Percentiles rank a stretch among this genome's conserved stretches.
These are phyloP conservation scores for Bolboschoenoplectus hybrid DNA, from an alignment of 202 grass and related monocot genomes.

Conservation along the genomic window DNA sequence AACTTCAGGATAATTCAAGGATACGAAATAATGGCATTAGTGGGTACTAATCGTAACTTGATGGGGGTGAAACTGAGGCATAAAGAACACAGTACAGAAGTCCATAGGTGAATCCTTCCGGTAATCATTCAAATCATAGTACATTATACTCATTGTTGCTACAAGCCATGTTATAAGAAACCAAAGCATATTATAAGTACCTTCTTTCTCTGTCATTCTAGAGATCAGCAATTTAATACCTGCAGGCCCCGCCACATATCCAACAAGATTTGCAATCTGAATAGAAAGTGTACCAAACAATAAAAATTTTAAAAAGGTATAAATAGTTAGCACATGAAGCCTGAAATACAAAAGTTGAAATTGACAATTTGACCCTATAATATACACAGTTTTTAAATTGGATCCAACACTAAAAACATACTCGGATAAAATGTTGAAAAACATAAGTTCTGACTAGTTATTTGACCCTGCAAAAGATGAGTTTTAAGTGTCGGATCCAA, in stretches of 20 bases:
- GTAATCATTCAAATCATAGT: not conserved
- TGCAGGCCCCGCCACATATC: slow-evolving; percentile 80
- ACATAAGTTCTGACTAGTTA: not conserved
- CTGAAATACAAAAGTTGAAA: not conserved
- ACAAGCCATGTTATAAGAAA: not conserved
- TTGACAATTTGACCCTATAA: not conserved
- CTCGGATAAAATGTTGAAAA: not conserved
- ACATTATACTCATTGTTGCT: not conserved
- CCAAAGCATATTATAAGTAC: slow-evolving; percentile 36
- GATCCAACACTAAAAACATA: not conserved
- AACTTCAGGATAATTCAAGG: not conserved
- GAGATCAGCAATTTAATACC: slow-evolving; percentile 68
- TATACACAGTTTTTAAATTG: not conserved
- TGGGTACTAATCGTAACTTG: not conserved
- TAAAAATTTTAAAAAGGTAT: not conserved
- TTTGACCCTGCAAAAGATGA: not conserved
- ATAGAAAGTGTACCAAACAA: slow-evolving; percentile 22
- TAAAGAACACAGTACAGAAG: slow-evolving; percentile 5
- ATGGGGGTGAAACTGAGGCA: not conserved
- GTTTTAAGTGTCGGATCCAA: not conserved
- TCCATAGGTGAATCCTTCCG: not conserved
- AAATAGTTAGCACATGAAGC: slow-evolving; percentile 3
- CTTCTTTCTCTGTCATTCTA: slow-evolving; percentile 65
- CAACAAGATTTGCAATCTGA: slow-evolving; percentile 87
- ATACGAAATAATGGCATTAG: not conserved